Base-by-base conservation (phyloP, 2,329 filamentous ascomycete species). In the Alternaria infectoria region DNA sequence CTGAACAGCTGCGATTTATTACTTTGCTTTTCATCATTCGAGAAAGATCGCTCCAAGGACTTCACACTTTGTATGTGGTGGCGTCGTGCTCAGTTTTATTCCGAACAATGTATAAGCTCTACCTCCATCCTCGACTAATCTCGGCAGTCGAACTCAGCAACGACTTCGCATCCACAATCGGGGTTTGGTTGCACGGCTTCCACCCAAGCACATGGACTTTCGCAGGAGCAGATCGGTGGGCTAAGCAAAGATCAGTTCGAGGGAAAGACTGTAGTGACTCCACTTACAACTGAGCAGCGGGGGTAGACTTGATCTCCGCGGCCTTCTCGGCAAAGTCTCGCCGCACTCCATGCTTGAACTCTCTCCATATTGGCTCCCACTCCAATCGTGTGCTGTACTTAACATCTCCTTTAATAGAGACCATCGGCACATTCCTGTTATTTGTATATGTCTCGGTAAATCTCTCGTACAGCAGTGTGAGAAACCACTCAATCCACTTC, bases 401-500 rank as follows among this genome's bases (percentile, higher is more conserved):
- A 1, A 40, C 36, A 40, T 40, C 36, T 3, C 36, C 36, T 1
- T 8, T 40, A 2, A 40, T 5, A 40, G 1, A 2, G 0, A 40
- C 36, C 36, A 40, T 40, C 2, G 32, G 32, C 2, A 40, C 32
- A n/a, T 7, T 40, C 7, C 7, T 2, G 4, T 11, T 40, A 40
- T 1, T 2, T 2, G 8, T 0, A 4, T n/a, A n/a, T n/a, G n/a
- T n/a, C n/a, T n/a, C n/a, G n/a, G n/a, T 8, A 17, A 40, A 40
- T 5, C 5, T 3, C n/a, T 40, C 36, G 3, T 40, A 40, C n/a
- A 40, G 3, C 0, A 40, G 36, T 2, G n/a, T 40, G 36, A 40
- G 36, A 40, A 40, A 1, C 36, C 9, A 10, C 2, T 40, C 36
- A 3, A n/a, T 8, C 36, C 36, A 40, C n/a, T 10, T 2, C 5